Base-by-base conservation (phyloP, 441 rosid genomes). In the Euphorbia celastroides region DNA sequence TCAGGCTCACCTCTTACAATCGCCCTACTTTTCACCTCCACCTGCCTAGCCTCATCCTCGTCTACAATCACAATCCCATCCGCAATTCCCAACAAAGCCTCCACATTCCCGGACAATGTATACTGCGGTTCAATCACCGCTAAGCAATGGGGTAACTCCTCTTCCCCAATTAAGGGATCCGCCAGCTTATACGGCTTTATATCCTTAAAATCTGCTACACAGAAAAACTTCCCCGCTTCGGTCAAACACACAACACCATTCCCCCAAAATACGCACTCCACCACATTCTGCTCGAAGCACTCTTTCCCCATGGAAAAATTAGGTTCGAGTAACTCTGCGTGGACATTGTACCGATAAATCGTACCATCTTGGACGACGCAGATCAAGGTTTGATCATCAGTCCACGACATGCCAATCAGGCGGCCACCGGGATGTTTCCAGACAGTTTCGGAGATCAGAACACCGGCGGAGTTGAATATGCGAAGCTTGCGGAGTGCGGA, bases 351-450 rank as follows among this genome's bases (percentile, higher is more conserved):
- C 16, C 98, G 86, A 63, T 83, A 94, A 62, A 92, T 76, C 12
- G 99, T 92, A n/a, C 99, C 98, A 46, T 94, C 99, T 55, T 90
- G 99, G 34, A 94, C 99, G 34, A 94, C 81, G 69, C 85, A 88
- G 46, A 84, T 69, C 0, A 94, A 82, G 36, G 88, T 85, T 75
- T 87, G 99, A 64, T 94, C 98, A 1, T 92, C 98, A 0, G 95
- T 81, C 99, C 99, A 94, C n/a, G 97, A 81, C 92, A 94, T 88
- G 25, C 97, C 98, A 4, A 94, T 82, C 55, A 92, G 73, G 1
- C 98, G 89, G 4, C 98, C 99, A 0, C 98, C 97, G 0, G 99
- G 97, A 72, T 88, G 80, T 67, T 90, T 92, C 98, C 99, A 94
- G 41, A 90, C 84, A 0, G 95, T 90, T 63, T 94, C 99, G 10